Evolutionary conservation across 1,139 yeast genomes (phyloP).

Genomic region (Pichia sp.): DNA sequence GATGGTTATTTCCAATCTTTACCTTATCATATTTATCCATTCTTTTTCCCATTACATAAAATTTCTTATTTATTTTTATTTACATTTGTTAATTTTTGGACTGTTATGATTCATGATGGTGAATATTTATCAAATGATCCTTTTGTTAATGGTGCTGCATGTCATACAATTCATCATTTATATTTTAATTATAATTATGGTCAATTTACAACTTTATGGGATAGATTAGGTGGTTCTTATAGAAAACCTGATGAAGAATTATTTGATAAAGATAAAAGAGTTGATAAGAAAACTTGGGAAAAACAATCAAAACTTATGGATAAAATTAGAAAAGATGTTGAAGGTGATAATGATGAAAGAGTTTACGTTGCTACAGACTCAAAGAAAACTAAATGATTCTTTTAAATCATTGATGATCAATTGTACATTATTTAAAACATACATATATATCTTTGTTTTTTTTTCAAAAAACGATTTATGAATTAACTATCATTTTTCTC

Average conservation of each 20-base stretch:
- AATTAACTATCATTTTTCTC: too few species aligned
- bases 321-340: slow-evolving; percentile 68
- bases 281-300: slow-evolving; percentile 59
- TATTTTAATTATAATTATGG: slow-evolving; percentile 98
- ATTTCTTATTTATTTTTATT: slow-evolving; percentile 72
- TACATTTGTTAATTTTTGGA: slow-evolving; percentile 93
- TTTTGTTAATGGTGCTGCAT: slow-evolving; percentile 92
- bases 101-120: slow-evolving; percentile 98
- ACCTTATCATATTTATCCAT: slow-evolving; percentile 89
- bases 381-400: slow-evolving; percentile 11
- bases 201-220: slow-evolving; percentile 97
- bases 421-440: too few species aligned
- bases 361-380: slow-evolving; percentile 40
- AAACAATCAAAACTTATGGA: slow-evolving; percentile 76
- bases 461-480: too few species aligned
- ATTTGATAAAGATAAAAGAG: slow-evolving; percentile 59
- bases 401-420: neutral
- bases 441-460: too few species aligned
- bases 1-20: slow-evolving; percentile 91
- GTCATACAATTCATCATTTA: slow-evolving; percentile 94
- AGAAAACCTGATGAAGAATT: slow-evolving; percentile 86
- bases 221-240: slow-evolving; percentile 88
- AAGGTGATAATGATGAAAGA: slow-evolving; percentile 62
- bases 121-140: slow-evolving; percentile 92
- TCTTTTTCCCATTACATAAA: slow-evolving; percentile 88